phyloP scores from a whole-genome alignment of 1,284 basidiomycete genomes.

The Ceratobasidium papillatum region DNA sequence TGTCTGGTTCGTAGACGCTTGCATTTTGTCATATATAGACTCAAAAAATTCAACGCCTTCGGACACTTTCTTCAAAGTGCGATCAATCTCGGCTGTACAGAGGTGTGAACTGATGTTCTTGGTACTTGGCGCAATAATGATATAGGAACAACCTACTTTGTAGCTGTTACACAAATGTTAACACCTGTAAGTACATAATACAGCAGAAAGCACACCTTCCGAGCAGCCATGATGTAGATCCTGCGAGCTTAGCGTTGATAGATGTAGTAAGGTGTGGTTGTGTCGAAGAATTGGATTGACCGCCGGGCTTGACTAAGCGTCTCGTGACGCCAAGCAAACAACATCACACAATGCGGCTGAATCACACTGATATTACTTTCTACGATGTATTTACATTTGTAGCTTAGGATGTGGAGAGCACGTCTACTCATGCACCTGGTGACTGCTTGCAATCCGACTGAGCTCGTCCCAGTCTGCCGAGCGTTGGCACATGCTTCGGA shows the following conservation, averaged over 20 bases:
- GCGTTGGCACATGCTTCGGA: conserved; percentile 74
- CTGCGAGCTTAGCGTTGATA: conserved; percentile 8
- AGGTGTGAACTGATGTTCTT: conserved; percentile 29
- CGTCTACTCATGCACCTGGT: not conserved
- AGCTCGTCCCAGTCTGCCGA: conserved; percentile 65
- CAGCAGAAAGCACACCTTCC: conserved; percentile 28
- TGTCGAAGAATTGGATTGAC: conserved; percentile 35
- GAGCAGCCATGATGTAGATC: conserved; percentile 38
- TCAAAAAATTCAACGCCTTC: conserved; percentile 96
- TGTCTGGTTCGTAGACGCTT: conserved; percentile 89
- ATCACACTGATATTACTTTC: not conserved
- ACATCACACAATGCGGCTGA: conserved; percentile 7
- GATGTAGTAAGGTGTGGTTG: conserved; percentile 23
- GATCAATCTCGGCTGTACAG: conserved; percentile 88
- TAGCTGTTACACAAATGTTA: conserved; percentile 57
- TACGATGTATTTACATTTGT: not conserved
- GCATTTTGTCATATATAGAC: conserved; percentile 96
- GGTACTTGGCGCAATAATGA: not conserved
- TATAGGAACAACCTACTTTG: conserved; percentile 65
- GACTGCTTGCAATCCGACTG: conserved; percentile 33
- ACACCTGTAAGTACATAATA: not conserved
- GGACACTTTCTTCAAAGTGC: conserved; percentile 92
- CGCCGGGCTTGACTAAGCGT: conserved; percentile 38
- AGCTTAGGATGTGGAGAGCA: not conserved
- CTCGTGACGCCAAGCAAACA: conserved; percentile 9